Base-by-base conservation (phyloP, 495 filamentous ascomycete species). In the Recurvomyces mirabilis region DNA sequence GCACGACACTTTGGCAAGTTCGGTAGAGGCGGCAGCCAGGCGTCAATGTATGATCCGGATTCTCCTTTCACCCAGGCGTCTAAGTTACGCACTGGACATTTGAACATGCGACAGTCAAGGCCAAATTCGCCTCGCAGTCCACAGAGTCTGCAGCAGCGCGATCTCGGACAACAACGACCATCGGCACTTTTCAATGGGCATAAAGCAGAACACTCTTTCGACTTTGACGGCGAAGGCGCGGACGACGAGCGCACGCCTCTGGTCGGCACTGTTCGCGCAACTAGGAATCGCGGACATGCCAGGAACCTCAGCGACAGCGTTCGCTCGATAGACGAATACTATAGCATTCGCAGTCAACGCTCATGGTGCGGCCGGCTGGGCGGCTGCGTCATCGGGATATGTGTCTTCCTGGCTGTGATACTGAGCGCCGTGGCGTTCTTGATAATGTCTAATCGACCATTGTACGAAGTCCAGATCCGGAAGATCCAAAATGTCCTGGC, bases 211-310 rank as follows among this genome's bases (percentile, higher is more conserved):
- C 42, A 47, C 5, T 80, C 81, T 7, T 82, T 79, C 49, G 81
- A 84, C 35, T 70, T 79, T 20, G 81, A 83, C 54, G 74, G 70
- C 6, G 81, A 84, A 46, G 83, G 82, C 14, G 87, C 83, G 19
- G 89, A 94, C 57, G 89, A 95, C 58, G 91, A 98, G 62, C 77
- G 81, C 24, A 87, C 86, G 1, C 89, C 91, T 1, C 68, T 98
- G 36, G 74, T 95, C 5, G 74, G 78, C 3, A 79, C 79, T 14
- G 60, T 70, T 7, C 74, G 84, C 12, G 67, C 68, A 21, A 65
- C 69, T 14, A 74, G 85, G 30, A 70, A 26, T 18, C 24, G 67
- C 47, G 82, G 84, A 21, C 39, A 42, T 32, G 20, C 25, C 20
- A 68, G 75, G 15, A 73, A 73, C 4, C 64, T 65, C 25, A 79